These are phyloP conservation scores for Larix kaempferi DNA, from an alignment of 75 land plant genomes.

Conservation along the genomic window DNA sequence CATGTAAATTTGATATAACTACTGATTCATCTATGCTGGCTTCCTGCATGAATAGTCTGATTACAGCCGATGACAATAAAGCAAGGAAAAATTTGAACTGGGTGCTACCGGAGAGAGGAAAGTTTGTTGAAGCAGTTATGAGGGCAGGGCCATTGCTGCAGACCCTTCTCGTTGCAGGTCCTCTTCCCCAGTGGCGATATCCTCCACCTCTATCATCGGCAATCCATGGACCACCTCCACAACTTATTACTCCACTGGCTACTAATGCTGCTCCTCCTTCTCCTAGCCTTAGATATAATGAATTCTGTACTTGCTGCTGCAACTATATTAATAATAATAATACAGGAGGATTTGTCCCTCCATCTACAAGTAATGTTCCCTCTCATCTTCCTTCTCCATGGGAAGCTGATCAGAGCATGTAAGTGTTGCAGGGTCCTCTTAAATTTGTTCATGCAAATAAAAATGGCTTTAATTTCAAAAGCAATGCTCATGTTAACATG, in stretches of 20 bases:
- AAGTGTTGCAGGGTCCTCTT: no score
- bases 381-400: no score
- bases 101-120: slow-evolving; percentile 39
- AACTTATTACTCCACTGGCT: neutral
- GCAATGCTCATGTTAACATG: neutral
- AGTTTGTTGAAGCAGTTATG: slow-evolving; percentile 42
- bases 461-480: neutral
- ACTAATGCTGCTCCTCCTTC: neutral
- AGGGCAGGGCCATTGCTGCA: slow-evolving; percentile 43
- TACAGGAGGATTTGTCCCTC: no score
- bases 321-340: neutral
- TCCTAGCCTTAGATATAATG: neutral
- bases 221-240: slow-evolving; percentile 33
- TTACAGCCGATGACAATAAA: slow-evolving; percentile 11
- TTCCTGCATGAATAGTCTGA: neutral
- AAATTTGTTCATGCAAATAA: neutral
- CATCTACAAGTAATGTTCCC: no score
- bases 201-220: slow-evolving; percentile 38
- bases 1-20: neutral
- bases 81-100: slow-evolving; percentile 5
- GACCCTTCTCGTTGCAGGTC: slow-evolving; percentile 36
- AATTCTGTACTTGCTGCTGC: neutral
- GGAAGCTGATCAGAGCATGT: no score
- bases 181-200: slow-evolving; percentile 39
- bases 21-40: neutral